Base-by-base conservation (phyloP, 108 stramenopile genomes). In the Mediolabrus comicus region DNA sequence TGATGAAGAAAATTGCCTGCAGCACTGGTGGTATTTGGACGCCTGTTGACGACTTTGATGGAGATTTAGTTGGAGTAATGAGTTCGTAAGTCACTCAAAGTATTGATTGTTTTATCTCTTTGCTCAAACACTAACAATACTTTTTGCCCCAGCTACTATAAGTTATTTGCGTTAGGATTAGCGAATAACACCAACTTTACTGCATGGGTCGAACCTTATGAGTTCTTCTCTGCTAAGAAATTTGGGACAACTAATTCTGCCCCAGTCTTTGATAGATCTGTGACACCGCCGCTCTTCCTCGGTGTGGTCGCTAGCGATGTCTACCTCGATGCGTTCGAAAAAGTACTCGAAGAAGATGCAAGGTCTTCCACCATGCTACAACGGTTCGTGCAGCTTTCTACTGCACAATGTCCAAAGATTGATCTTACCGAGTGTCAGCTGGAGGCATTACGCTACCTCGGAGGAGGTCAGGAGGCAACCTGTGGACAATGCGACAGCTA, bases 191-290 rank as follows among this genome's bases (percentile, higher is more conserved):
- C 58, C 27, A 41, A 86, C 33, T 88, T 86, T 43, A 38, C 51
- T 24, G 77, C 83, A 24, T 88, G 84, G 87, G 85, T 86, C 10
- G 78, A 84, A n/a, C 87, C 84, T 16, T 88, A 88, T 52, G 19
- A 36, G 30, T 84, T 69, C 61, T 27, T 24, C 28, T 58, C 60
- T 1, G 56, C 8, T 3, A 33, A 57, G 24, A 36, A 46, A 16
- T 65, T 76, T 56, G 85, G 85, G 0, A 84, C 83, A 13, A 84
- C 84, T n/a, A 83, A 82, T 16, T 83, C 82, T 27, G 83, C 74
- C 28, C 87, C 84, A 33, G 87, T 85, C 0, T 87, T 71, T 59
- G 84, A 87, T 67, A 46, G 69, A 54, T 57, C 51, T 57, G 53
- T 63, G 8, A 55, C 60, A 13, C 75, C 75, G 4, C 61, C 25